phyloP scores from a whole-genome alignment of 2,329 filamentous ascomycete genomes.

The Fusarium sp. region DNA sequence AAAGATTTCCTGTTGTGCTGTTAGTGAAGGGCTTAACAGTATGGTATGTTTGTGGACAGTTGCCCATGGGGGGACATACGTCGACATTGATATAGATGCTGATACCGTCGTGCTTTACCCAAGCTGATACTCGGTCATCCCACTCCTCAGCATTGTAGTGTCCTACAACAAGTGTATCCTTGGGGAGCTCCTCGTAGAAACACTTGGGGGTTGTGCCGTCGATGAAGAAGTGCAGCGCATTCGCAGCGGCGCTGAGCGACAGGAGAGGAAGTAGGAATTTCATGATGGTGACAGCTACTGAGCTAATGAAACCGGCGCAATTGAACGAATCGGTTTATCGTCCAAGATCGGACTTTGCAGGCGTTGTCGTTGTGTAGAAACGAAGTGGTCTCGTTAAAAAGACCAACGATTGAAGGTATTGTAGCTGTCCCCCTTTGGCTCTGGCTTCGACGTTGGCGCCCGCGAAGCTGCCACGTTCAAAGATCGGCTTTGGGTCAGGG shows the following conservation, averaged over 20 bases:
- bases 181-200: conserved; percentile 98
- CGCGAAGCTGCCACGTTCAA: conserved; percentile 65
- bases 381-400: conserved; percentile 13
- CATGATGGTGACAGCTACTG: conserved; percentile 56
- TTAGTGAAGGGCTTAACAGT: conserved; percentile 1
- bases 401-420: conserved; percentile 16
- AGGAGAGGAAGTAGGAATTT: conserved; percentile 72
- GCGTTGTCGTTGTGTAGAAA: conserved; percentile 19
- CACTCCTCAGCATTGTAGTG: conserved; percentile 90
- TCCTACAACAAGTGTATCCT: conserved; percentile 95
- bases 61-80: conserved; percentile 56
- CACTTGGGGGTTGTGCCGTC: conserved; percentile 88
- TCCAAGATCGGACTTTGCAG: not conserved
- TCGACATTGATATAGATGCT: conserved; percentile 93
- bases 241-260: conserved; percentile 72
- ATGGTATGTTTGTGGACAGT: not conserved
- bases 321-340: conserved; percentile 17
- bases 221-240: conserved; percentile 95
- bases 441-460: conserved; percentile 23
- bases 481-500: conserved; percentile 50
- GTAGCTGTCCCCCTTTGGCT: conserved; percentile 31
- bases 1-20: conserved; percentile 77
- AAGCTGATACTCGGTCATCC: conserved; percentile 75
- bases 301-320: conserved; percentile 23
- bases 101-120: conserved; percentile 78